phyloP scores from a whole-genome alignment of 2,329 filamentous ascomycete genomes.

The Colletotrichum coccodes region DNA sequence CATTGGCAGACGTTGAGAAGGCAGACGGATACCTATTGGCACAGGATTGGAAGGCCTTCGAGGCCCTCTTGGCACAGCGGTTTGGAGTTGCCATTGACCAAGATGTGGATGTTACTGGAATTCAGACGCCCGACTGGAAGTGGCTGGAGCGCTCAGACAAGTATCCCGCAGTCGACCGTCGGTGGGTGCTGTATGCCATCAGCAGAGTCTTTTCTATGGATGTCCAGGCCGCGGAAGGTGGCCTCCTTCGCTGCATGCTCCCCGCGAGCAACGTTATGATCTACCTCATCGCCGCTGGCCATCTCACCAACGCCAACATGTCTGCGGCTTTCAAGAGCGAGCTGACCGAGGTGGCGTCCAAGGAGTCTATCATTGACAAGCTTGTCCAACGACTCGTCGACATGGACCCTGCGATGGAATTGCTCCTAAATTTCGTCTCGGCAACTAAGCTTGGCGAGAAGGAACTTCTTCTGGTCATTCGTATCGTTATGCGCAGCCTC shows the following conservation, averaged over 20 bases:
- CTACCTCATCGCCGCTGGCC: slow-evolving; percentile 69
- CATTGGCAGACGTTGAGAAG: slow-evolving; percentile 53
- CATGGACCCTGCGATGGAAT: slow-evolving; percentile 74
- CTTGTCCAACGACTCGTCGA: slow-evolving; percentile 71
- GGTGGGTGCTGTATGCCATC: slow-evolving; percentile 73
- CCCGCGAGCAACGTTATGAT: slow-evolving; percentile 65
- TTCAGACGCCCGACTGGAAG: slow-evolving; percentile 56
- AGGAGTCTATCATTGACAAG: slow-evolving; percentile 55
- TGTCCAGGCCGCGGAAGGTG: slow-evolving; percentile 40
- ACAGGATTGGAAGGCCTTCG: slow-evolving; percentile 59
- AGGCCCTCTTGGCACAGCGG: slow-evolving; percentile 58
- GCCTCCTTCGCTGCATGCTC: slow-evolving; percentile 50
- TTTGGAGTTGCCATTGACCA: slow-evolving; percentile 44
- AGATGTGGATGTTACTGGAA: slow-evolving; percentile 35
- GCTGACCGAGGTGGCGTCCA: slow-evolving; percentile 54
- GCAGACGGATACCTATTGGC: slow-evolving; percentile 60
- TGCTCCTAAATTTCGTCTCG: slow-evolving; percentile 73
- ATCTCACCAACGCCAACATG: slow-evolving; percentile 68
- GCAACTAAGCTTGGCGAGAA: slow-evolving; percentile 72
- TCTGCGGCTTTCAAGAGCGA: slow-evolving; percentile 65
- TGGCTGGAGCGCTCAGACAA: slow-evolving; percentile 53
- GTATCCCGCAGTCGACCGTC: slow-evolving; percentile 69
- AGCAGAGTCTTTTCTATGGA: slow-evolving; percentile 70
- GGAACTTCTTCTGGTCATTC: slow-evolving; percentile 75
- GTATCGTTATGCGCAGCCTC: slow-evolving; percentile 75